Percentiles rank a stretch among this genome's conserved stretches.
Evolutionary conservation across 2,329 filamentous ascomycete genomes (phyloP).

Genomic region (Colletotrichum coccodes): DNA sequence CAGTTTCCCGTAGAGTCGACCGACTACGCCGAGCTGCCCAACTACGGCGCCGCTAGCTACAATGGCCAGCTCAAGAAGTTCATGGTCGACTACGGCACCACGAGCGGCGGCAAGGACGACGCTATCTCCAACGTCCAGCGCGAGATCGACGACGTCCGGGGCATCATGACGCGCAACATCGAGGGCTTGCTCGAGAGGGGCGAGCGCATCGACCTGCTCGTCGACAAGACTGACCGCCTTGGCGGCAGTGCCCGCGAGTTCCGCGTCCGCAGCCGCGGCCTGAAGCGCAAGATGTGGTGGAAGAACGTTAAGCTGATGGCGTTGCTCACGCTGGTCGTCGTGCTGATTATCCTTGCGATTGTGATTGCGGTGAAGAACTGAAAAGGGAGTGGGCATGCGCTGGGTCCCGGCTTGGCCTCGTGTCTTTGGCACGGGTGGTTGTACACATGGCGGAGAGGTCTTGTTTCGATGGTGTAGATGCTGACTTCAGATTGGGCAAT

Average conservation of each 20-base stretch:
- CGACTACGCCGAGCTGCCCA: slow-evolving; percentile 81
- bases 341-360: slow-evolving; percentile 65
- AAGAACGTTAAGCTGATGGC: slow-evolving; percentile 98
- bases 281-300: slow-evolving; percentile 99
- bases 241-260: slow-evolving; percentile 93
- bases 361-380: slow-evolving; percentile 63
- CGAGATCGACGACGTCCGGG: slow-evolving; percentile 91
- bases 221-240: slow-evolving; percentile 95
- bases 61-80: slow-evolving; percentile 81
- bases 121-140: slow-evolving; percentile 84
- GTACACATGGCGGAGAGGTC: neutral
- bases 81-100: slow-evolving; percentile 87
- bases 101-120: slow-evolving; percentile 79
- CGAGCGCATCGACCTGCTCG: slow-evolving; percentile 91
- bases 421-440: neutral
- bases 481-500: slow-evolving; percentile 27
- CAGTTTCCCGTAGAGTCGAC: slow-evolving; percentile 73
- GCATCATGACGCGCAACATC: slow-evolving; percentile 97
- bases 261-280: slow-evolving; percentile 82
- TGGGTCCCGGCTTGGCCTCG: neutral
- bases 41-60: slow-evolving; percentile 91
- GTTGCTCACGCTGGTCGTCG: slow-evolving; percentile 75
- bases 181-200: slow-evolving; percentile 89
- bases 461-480: slow-evolving; percentile 23
- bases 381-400: neutral